Evolutionary conservation across 805 yeast species (phyloP).

Genomic region (Candida chilensis): DNA sequence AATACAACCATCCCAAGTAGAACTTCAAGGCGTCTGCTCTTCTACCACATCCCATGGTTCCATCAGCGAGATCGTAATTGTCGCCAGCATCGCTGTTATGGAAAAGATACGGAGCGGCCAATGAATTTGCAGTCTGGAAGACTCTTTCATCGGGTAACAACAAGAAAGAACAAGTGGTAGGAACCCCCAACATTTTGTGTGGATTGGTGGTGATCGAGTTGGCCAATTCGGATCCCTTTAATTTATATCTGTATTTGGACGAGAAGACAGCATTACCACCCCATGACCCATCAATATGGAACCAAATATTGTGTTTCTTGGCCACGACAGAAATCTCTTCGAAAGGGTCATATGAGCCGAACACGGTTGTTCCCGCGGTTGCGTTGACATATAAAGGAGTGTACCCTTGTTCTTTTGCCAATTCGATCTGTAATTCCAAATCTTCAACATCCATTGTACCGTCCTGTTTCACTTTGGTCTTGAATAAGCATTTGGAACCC

Average conservation of each 20-base stretch:
- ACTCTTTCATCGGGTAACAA: conserved; percentile 58
- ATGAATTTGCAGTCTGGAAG: conserved; percentile 66
- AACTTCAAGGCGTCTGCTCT: conserved; percentile 75
- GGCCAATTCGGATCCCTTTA: conserved; percentile 57
- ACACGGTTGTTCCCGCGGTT: conserved; percentile 87
- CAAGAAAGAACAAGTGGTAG: conserved; percentile 67
- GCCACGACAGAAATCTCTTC: conserved; percentile 45
- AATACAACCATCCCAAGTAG: conserved; percentile 75
- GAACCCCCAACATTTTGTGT: conserved; percentile 85
- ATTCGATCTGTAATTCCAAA: conserved; percentile 33
- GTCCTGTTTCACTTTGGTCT: conserved; percentile 43
- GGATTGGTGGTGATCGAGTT: conserved; percentile 78
- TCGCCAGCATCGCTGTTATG: conserved; percentile 47
- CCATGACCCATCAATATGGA: conserved; percentile 88
- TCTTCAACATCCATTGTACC: conserved; percentile 49
- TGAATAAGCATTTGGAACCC: conserved; percentile 55
- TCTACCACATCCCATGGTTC: conserved; percentile 90
- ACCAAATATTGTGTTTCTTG: conserved; percentile 51
- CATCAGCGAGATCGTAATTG: conserved; percentile 74
- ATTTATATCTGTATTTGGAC: conserved; percentile 25
- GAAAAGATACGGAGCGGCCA: conserved; percentile 74
- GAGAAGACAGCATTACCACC: conserved; percentile 81
- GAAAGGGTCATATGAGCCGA: conserved; percentile 74
- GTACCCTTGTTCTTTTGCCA: conserved; percentile 40
- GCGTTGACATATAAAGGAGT: conserved; percentile 73